Conservation (phyloP, 2,329 filamentous ascomycete species). For the Ophiocordyceps robertsii region DNA sequence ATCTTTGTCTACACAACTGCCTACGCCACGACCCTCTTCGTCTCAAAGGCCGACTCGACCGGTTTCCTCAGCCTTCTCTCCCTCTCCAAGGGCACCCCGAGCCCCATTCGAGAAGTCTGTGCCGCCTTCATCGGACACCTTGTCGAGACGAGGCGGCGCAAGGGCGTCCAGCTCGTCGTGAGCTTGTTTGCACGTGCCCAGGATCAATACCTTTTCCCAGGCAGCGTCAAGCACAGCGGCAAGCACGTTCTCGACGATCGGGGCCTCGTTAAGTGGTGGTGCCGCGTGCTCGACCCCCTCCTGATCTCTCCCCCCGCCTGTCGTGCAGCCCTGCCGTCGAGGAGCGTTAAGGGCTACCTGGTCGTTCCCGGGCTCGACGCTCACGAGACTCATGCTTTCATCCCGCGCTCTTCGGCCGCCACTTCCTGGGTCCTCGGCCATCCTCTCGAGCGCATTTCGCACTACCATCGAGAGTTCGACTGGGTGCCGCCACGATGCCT, state of each 20-base stretch:
- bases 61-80: constrained; percentile 63
- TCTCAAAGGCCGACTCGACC: constrained; percentile 94
- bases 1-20: constrained; percentile 76
- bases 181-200: constrained; percentile 89
- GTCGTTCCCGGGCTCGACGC: constrained; percentile 76
- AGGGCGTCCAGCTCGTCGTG: constrained; percentile 56
- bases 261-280: constrained; percentile 93
- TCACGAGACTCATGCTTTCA: constrained; percentile 67
- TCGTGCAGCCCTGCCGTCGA: constrained; percentile 21
- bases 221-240: constrained; percentile 67
- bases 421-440: constrained; percentile 57
- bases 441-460: constrained; percentile 52
- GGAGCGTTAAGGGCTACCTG: constrained; percentile 58
- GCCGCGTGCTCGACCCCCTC: constrained; percentile 68
- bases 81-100: constrained; percentile 48
- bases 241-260: constrained; percentile 92
- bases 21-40: constrained; percentile 74
- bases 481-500: constrained; percentile 66
- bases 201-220: constrained; percentile 87
- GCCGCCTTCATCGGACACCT: constrained; percentile 67
- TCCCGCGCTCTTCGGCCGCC: constrained; percentile 37
- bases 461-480: constrained; percentile 44
- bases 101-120: constrained; percentile 62
- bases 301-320: constrained; percentile 32
- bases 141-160: constrained; percentile 50